Evolutionary conservation across 345 rosid genomes (phyloP), one percentile per base, ranked within the genome.

Genomic region (Psidium friedrichsthalianum): DNA sequence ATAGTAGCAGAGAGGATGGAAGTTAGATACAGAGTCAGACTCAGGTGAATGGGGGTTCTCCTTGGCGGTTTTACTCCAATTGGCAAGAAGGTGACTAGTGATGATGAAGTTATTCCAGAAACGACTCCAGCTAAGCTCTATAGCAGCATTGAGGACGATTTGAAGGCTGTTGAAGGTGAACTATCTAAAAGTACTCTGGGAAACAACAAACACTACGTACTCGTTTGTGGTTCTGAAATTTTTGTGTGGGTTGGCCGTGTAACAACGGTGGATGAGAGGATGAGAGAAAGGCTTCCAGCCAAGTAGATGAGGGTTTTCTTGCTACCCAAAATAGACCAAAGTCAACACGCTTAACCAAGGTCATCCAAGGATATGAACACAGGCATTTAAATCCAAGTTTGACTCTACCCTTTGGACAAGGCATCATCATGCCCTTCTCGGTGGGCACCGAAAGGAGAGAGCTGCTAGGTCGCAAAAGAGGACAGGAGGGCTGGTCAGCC

Each of bases 1-100:
- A n/a, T n/a, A n/a, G n/a, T n/a, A n/a, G n/a, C n/a, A n/a, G n/a
- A 96, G 98, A 96, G 89, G 98, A 96, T 90, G 98, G 98, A 95
- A 94, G 87, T 89, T 96, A 85, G 98, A 96, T 88, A 96, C 98
- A 51, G 98, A 96, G 90, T 96, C 98, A 87, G 98, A 96, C 84
- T 96, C 98, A 0, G 98, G 98, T 61, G 98, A 93, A 85, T 96
- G 84, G 95, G 98, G 98, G 98, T 95, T 88, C 98, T 96, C 76
- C 91, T 95, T 89, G 98, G 98, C 84, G 98, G 98, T 61, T 96
- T 96, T 91, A 98, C 99, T 86, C 99, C 99, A 82, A 94, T 97
- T 59, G 97, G 96, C 69, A 95, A 94, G 91, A 97, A 97, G 88
- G 94, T 93, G 86, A 86, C 88, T 82, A 87, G 89, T 84, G 99